These are phyloP conservation scores for Talaromyces atroroseus DNA, from an alignment of 2,329 filamentous ascomycete species.

Conservation along the genomic window DNA sequence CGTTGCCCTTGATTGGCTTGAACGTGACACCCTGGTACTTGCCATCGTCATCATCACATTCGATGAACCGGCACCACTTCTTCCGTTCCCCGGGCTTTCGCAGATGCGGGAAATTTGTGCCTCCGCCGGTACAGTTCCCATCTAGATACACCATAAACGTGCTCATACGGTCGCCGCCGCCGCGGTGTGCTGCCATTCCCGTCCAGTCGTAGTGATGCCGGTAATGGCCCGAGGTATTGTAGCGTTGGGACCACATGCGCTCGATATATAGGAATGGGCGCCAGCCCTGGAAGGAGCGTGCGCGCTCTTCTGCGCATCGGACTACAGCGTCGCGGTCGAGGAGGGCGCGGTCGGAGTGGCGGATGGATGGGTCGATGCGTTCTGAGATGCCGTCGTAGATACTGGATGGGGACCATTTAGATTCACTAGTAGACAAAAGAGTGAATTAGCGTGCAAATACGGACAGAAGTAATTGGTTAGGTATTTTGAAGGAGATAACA, in stretches of 20 bases:
- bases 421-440: slow-evolving; percentile 27
- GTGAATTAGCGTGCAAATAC: too few relatives aligned
- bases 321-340: slow-evolving; percentile 46
- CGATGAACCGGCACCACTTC: slow-evolving; percentile 54
- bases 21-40: slow-evolving; percentile 50
- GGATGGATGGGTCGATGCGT: slow-evolving; percentile 44
- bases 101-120: slow-evolving; percentile 56
- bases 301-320: slow-evolving; percentile 55
- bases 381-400: slow-evolving; percentile 48
- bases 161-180: slow-evolving; percentile 40
- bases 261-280: slow-evolving; percentile 54
- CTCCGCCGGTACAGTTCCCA: slow-evolving; percentile 51
- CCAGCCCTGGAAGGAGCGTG: slow-evolving; percentile 57
- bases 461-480: background rate
- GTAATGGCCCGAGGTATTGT: slow-evolving; percentile 55
- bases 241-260: slow-evolving; percentile 56
- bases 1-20: slow-evolving; percentile 53
- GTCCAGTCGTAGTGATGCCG: slow-evolving; percentile 56
- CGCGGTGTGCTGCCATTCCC: slow-evolving; percentile 31
- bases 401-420: slow-evolving; percentile 51
- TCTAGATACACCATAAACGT: slow-evolving; percentile 60
- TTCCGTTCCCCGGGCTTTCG: slow-evolving; percentile 33
- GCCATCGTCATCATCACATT: slow-evolving; percentile 41
- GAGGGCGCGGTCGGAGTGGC: slow-evolving; percentile 49
- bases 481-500: background rate